Evolutionary conservation across 352 stramenopile genomes (phyloP), one percentile per base, ranked within the genome.

Genomic region (Phytophthora boehmeriae): DNA sequence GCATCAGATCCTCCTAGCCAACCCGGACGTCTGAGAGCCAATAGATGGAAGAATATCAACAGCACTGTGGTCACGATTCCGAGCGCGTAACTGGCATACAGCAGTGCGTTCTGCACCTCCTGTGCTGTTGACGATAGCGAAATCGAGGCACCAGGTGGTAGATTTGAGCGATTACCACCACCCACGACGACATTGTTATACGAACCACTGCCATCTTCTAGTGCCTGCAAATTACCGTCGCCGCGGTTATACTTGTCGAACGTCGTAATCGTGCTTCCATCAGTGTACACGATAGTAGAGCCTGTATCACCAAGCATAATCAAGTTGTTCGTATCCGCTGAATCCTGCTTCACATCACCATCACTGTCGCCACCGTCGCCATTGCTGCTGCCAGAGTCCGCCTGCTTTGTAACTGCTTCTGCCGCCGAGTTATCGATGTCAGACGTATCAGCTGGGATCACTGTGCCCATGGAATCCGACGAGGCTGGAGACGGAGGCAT

Each of bases 121-220:
- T 81, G 58, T 5, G 75, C 68, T 36, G 75, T 54, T 17, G 71
- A 43, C 9, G 78, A 88, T 4, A 90, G 63, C 25, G 69, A 70
- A 38, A 90, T 86, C 9, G 82, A 77, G 16, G 81, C 81, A 47
- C 81, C 81, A 27, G 81, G 81, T 16, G 76, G 67, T 9, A 83
- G 25, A 17, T 77, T 79, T 0, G 70, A 68, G 20, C 78, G 78
- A 41, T 90, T 86, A 28, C 62, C 68, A 35, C 78, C 76, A 22
- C 78, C 80, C 22, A 79, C 65, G 45, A 83, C 76, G 17, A 85
- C 54, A 6, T 66, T 70, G 45, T 59, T 71, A 32, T 63, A 68
- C 22, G 50, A 67, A 16, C 43, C 62, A 39, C 44, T 75, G 43
- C 17, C 63, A 50, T 76, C 52, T 43, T 69, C 44, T 27, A 61